Evolutionary conservation across 805 yeast genomes (phyloP).

Genomic region (Komagataella pseudopastoris): DNA sequence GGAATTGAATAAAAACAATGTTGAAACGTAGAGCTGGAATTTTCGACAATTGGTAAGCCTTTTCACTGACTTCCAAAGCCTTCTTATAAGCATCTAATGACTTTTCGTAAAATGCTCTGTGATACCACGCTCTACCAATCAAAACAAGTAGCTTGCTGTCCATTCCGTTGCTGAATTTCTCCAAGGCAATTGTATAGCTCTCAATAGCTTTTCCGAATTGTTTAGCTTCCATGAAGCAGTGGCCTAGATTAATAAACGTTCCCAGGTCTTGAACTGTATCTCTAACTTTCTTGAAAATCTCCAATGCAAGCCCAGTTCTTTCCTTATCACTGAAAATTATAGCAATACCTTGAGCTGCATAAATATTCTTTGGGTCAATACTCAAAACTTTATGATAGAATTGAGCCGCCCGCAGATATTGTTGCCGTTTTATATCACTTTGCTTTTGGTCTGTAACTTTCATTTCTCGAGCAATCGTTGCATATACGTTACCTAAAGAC

Average conservation of each 20-base stretch:
- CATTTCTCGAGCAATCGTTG: conserved; percentile 67
- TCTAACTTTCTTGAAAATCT: conserved; percentile 75
- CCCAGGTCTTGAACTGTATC: conserved; percentile 81
- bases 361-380: conserved; percentile 73
- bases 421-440: conserved; percentile 46
- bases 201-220: conserved; percentile 83
- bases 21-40: conserved; percentile 53
- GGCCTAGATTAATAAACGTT: conserved; percentile 77
- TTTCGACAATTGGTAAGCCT: conserved; percentile 32
- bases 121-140: conserved; percentile 81
- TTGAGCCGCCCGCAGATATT: conserved; percentile 84
- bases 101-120: conserved; percentile 59
- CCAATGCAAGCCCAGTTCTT: conserved; percentile 64
- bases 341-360: conserved; percentile 97
- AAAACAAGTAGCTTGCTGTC: conserved; percentile 58
- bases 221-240: conserved; percentile 69
- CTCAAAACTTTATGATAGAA: conserved; percentile 79
- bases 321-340: conserved; percentile 82
- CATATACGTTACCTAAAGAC: conserved; percentile 81
- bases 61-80: conserved; percentile 48
- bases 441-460: conserved; percentile 33
- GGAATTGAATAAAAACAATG: conserved; percentile 72
- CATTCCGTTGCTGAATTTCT: conserved; percentile 44
- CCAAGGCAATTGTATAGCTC: conserved; percentile 69
- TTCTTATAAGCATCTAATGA: conserved; percentile 43